These are phyloP conservation scores for Boletellus sp. DNA, from an alignment of 768 basidiomycete species.

Conservation along the genomic window DNA sequence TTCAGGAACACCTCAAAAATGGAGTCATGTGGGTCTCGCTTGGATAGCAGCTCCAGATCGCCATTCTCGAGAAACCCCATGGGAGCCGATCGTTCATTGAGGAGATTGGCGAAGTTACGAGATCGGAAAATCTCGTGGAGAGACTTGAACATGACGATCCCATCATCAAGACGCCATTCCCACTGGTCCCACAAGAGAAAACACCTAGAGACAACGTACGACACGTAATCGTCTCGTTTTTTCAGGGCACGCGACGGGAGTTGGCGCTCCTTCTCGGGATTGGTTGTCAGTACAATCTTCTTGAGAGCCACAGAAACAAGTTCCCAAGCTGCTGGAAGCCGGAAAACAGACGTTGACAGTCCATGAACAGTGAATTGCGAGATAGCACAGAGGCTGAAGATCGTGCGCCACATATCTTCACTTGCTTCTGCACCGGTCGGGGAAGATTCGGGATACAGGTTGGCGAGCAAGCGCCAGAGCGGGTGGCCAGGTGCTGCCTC, in stretches of 20 bases:
- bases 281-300: slow-evolving; percentile 52
- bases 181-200: slow-evolving; percentile 71
- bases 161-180: slow-evolving; percentile 66
- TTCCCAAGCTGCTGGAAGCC: slow-evolving; percentile 62
- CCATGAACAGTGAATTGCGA: slow-evolving; percentile 74
- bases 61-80: slow-evolving; percentile 63
- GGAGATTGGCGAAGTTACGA: slow-evolving; percentile 71
- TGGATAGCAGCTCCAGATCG: slow-evolving; percentile 50
- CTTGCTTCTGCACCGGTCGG: slow-evolving; percentile 42
- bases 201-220: slow-evolving; percentile 66
- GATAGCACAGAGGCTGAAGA: slow-evolving; percentile 67
- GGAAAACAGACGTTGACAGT: slow-evolving; percentile 34
- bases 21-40: slow-evolving; percentile 55
- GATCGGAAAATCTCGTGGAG: slow-evolving; percentile 73
- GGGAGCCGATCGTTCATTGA: slow-evolving; percentile 58
- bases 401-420: slow-evolving; percentile 69
- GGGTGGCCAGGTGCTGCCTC: slow-evolving; percentile 27
- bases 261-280: slow-evolving; percentile 40
- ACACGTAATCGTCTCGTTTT: slow-evolving; percentile 69
- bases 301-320: slow-evolving; percentile 56
- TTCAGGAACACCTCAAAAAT: slow-evolving; percentile 81
- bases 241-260: slow-evolving; percentile 38
- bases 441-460: slow-evolving; percentile 28
- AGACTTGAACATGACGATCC: slow-evolving; percentile 54
- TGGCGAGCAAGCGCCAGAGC: slow-evolving; percentile 46